Evolutionary conservation across 2,329 filamentous ascomycete species (phyloP).

Genomic region (Parastagonospora nodorum): DNA sequence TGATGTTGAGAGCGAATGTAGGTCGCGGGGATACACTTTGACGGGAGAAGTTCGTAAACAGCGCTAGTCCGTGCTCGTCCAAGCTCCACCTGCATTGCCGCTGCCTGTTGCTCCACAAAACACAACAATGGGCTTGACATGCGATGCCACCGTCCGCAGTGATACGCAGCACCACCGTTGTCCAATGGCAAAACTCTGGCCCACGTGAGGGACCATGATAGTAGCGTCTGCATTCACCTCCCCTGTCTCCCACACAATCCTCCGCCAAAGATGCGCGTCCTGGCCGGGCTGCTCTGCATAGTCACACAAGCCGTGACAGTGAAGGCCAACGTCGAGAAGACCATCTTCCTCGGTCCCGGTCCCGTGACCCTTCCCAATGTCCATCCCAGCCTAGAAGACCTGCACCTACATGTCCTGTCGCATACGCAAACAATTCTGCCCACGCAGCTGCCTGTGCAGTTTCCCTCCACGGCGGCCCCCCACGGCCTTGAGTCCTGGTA

Average conservation of each 20-base stretch:
- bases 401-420: constrained; percentile 69
- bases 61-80: background rate
- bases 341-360: constrained; percentile 78
- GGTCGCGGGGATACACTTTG: background rate
- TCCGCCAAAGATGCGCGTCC: constrained; percentile 41
- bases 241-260: constrained; percentile 4
- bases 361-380: constrained; percentile 60
- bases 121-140: constrained; percentile 3
- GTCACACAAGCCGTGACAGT: constrained; percentile 41
- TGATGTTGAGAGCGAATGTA: constrained; percentile 21
- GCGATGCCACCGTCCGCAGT: background rate
- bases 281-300: constrained; percentile 36
- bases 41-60: background rate
- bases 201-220: constrained; percentile 15
- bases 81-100: constrained; percentile 6
- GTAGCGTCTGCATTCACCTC: background rate
- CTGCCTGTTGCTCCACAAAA: constrained; percentile 5
- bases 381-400: constrained; percentile 62
- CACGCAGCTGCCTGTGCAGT: constrained; percentile 68
- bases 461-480: constrained; percentile 61
- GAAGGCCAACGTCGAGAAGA: constrained; percentile 84
- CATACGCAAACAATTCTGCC: constrained; percentile 60
- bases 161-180: background rate
- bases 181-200: constrained; percentile 16
- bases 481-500: constrained; percentile 76